Evolutionary conservation across 768 basidiomycete species (phyloP), one percentile per base, ranked within the genome.

Genomic region (Phaeolepiota aurea): DNA sequence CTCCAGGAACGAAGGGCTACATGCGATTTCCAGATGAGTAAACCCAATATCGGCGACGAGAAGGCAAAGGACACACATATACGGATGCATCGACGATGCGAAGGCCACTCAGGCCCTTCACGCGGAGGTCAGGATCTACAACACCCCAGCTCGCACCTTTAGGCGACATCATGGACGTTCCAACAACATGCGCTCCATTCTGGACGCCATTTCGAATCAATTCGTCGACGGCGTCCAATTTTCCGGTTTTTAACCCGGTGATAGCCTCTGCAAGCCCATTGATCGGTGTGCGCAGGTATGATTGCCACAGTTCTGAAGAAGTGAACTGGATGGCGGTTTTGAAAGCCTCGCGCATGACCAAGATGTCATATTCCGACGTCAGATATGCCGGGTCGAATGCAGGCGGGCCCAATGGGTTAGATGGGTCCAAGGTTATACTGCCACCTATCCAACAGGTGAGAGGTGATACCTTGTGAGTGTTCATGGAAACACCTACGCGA

Each of bases 301-400:
- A 54, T 0, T 48, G 28, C 55, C 56, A 68, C 0, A 57, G 37
- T 1, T 53, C 23, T 0, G 59, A 58, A 0, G 48, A 16, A 1
- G 49, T 38, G 41, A 65, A 63, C 1, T 48, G 50, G 21, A 48
- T 43, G 0, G 47, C 47, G 4, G 49, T 41, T 19, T 45, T 46
- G 41, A 63, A 43, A 7, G 49, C 44, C 30, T 55, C 52, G 2
- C 57, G 49, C 44, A 64, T 39, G 0, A 51, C 52, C 21, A 52
- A 44, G 3, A 59, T 50, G 41, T 66, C 68, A 23, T 62, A 56
- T 1, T 44, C 38, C 3, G 56, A 55, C 16, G 44, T 51, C 14
- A 72, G 58, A 53, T 71, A 66, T 33, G 63, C 64, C 2, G 74
- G 71, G 48, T 80, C 64, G 51, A 80, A 74, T 18, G 61, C 39